Base-by-base conservation (phyloP, 805 yeast species). In the Tetrapisispora pingtungensis region DNA sequence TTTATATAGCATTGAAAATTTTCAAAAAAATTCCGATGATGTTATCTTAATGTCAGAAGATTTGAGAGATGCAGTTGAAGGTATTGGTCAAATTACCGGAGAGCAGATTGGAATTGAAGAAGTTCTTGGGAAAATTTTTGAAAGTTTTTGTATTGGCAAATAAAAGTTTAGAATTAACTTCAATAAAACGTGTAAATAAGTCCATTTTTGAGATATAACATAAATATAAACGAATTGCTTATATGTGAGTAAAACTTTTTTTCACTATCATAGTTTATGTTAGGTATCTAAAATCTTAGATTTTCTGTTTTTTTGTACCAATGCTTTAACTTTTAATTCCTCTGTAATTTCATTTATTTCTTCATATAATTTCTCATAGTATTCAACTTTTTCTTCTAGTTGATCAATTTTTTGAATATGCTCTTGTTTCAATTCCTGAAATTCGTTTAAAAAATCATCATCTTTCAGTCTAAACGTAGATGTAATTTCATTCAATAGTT, bases 71-170 rank as follows among this genome's bases (percentile, higher is more conserved):
- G 79, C 96, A 0, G 78, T 82, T 17, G 87, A 82, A 13, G 96
- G 96, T 0, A 83, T 93, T 33, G 97, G 97, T 0, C 84, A 81
- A 56, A 84, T 93, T 22, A 89, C 97, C 0, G 98, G 97, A 1
- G 84, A 84, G 33, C 75, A 86, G 0, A 78, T 90, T 13, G 95
- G 95, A 0, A 73, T 89, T 0, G 97, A 93, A 53, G 97, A 93
- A 57, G 79, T 93, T 0, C 67, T 93, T 5, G 96, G 93, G 0
- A 90, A 85, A 1, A 93, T 93, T 0, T 93, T 93, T 58, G 80
- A 95, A 2, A 83, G 79, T 49, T 93, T 93, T 60, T 93, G 98
- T 62, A 87, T 93, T 19, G 98, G 98, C 0, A 90, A 90, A 62
- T 90, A 66, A 36, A 5, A 22, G 7, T 22, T 6, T 22, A 5